Percentiles rank a stretch among this genome's conserved stretches.
Conservation (phyloP, 1,284 basidiomycete species). For the Heterobasidion occidentale region DNA sequence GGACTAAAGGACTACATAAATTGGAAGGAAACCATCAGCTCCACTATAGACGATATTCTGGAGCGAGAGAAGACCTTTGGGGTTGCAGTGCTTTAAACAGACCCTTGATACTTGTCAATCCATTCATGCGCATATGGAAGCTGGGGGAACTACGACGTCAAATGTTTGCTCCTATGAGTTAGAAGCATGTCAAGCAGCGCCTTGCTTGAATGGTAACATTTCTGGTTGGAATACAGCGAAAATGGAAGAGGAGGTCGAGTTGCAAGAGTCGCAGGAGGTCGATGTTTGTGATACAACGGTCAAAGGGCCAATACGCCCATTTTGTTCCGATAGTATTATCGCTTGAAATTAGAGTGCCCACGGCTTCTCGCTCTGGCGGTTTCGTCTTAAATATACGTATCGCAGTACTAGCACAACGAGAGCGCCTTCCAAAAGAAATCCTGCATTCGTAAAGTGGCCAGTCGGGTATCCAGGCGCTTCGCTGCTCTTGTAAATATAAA, state of each 20-base stretch:
- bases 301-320: too few species aligned
- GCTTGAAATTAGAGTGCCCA: slow-evolving; percentile 12
- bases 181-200: too few species aligned
- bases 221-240: too few species aligned
- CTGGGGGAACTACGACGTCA: too few species aligned
- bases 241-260: too few species aligned
- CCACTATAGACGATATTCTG: slow-evolving; percentile 4
- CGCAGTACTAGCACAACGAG: slow-evolving; percentile 13
- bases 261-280: too few species aligned
- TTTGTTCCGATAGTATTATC: too few species aligned
- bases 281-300: too few species aligned
- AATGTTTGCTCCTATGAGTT: too few species aligned
- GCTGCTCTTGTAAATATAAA: slow-evolving; percentile 29
- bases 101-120: not conserved
- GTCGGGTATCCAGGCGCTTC: slow-evolving; percentile 27
- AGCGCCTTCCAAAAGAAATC: slow-evolving; percentile 19
- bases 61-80: not conserved
- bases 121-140: too few species aligned
- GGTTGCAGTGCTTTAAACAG: not conserved
- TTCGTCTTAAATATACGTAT: slow-evolving; percentile 14
- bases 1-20: slow-evolving; percentile 14
- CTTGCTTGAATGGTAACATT: too few species aligned
- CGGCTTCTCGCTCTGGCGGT: slow-evolving; percentile 10
- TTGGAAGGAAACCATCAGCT: slow-evolving; percentile 15
- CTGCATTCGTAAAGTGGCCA: slow-evolving; percentile 29